phyloP scores from a whole-genome alignment of 148 eudicot genomes.

The Beta vulgaris region DNA sequence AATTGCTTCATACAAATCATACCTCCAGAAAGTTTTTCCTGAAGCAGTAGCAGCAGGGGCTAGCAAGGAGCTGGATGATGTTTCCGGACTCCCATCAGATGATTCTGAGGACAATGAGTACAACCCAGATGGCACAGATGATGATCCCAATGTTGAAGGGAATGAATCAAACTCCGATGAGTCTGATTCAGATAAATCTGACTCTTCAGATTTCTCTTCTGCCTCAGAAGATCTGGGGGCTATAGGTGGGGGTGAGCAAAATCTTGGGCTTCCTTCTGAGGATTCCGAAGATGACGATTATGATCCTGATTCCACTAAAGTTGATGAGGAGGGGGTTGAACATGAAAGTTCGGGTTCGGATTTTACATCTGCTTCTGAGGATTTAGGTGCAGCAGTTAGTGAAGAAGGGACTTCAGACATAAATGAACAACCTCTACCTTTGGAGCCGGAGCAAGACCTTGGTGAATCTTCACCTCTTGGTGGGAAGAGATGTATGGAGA shows the following conservation, averaged over 20 bases:
- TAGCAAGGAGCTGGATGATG: conserved; percentile 53
- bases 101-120: conserved; percentile 86
- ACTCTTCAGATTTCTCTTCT: conserved; percentile 50
- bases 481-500: conserved; percentile 54
- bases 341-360: conserved; percentile 74
- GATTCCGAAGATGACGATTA: conserved; percentile 94
- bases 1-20: conserved; percentile 17
- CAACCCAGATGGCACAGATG: conserved; percentile 62
- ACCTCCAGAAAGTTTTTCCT: conserved; percentile 77
- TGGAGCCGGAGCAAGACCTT: conserved; percentile 34
- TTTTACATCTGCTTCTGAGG: conserved; percentile 87
- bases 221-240: conserved; percentile 58
- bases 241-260: conserved; percentile 34
- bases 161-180: conserved; percentile 55
- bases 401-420: conserved; percentile 27
- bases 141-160: conserved; percentile 37
- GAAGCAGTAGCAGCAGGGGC: conserved; percentile 64
- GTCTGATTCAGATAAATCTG: conserved; percentile 31
- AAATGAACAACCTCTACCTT: conserved; percentile 25
- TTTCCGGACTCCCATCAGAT: conserved; percentile 67
- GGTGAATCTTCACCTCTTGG: conserved; percentile 40
- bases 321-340: conserved; percentile 42
- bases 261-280: conserved; percentile 71
- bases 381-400: conserved; percentile 44
- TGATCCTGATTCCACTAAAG: conserved; percentile 56